Evolutionary conservation across 2,329 filamentous ascomycete genomes (phyloP).

Genomic region (Sclerotinia glacialis): DNA sequence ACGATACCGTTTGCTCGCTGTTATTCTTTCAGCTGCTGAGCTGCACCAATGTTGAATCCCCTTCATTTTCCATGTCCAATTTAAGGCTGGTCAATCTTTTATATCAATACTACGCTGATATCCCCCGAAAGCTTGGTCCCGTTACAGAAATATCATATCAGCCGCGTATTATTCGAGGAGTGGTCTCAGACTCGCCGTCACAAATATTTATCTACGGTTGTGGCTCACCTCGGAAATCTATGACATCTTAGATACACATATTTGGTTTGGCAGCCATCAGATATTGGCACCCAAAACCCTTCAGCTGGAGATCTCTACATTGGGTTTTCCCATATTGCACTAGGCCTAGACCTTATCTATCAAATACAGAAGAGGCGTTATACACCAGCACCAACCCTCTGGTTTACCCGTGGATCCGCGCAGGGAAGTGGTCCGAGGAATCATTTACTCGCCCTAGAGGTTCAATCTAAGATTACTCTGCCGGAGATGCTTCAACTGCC

Average conservation of each 20-base stretch:
- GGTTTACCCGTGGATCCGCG: neutral
- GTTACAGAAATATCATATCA: neutral
- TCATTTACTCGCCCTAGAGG: neutral
- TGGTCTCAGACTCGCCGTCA: neutral
- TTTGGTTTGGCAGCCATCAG: neutral
- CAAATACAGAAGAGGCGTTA: neutral
- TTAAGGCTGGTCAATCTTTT: neutral
- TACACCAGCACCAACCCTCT: neutral
- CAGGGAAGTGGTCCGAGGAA: neutral
- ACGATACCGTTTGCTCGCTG: neutral
- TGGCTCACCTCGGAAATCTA: neutral
- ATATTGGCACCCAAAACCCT: neutral
- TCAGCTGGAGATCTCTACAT: neutral
- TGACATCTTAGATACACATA: conserved; percentile 6
- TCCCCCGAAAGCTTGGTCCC: neutral
- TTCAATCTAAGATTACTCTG: neutral
- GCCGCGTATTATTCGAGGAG: neutral
- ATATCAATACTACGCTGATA: neutral
- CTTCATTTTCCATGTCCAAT: neutral
- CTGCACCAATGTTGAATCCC: neutral
- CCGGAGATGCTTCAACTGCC: conserved; percentile 18
- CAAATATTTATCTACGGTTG: neutral
- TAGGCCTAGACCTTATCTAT: conserved; percentile 7
- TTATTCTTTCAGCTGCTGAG: neutral
- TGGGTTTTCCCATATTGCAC: neutral